Conservation (phyloP, 2,329 filamentous ascomycete species). For the Alternaria gaisen region DNA sequence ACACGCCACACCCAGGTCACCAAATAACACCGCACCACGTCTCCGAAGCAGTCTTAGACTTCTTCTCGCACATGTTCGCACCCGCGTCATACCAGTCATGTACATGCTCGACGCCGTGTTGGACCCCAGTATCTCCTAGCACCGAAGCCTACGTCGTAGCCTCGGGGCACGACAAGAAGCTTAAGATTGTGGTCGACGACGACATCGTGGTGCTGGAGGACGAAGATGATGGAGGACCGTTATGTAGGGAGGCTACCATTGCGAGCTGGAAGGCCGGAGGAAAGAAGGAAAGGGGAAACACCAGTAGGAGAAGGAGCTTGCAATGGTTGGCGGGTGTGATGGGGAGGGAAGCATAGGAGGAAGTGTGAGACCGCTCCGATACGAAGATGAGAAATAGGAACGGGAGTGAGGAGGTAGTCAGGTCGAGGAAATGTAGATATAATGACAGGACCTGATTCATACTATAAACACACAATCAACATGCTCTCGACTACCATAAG, state of each 20-base stretch:
- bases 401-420: too few relatives aligned
- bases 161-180: neutral
- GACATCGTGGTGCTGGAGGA: constrained; percentile 19
- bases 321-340: constrained; percentile 18
- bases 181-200: constrained; percentile 21
- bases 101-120: constrained; percentile 16
- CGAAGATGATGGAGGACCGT: constrained; percentile 29
- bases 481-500: too few relatives aligned
- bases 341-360: neutral
- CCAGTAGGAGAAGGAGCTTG: constrained; percentile 19
- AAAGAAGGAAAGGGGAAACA: constrained; percentile 13
- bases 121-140: neutral
- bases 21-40: constrained; percentile 20
- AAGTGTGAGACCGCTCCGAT: too few relatives aligned
- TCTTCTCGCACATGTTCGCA: constrained; percentile 28
- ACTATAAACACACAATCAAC: too few relatives aligned
- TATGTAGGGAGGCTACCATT: constrained; percentile 35
- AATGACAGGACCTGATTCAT: too few relatives aligned
- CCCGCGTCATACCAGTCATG: constrained; percentile 24
- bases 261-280: constrained; percentile 26
- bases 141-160: neutral
- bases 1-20: neutral
- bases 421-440: too few relatives aligned
- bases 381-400: too few relatives aligned
- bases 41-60: constrained; percentile 19